These are phyloP conservation scores for Corynascus novoguineensis DNA, from an alignment of 495 filamentous ascomycete genomes.

Conservation along the genomic window DNA sequence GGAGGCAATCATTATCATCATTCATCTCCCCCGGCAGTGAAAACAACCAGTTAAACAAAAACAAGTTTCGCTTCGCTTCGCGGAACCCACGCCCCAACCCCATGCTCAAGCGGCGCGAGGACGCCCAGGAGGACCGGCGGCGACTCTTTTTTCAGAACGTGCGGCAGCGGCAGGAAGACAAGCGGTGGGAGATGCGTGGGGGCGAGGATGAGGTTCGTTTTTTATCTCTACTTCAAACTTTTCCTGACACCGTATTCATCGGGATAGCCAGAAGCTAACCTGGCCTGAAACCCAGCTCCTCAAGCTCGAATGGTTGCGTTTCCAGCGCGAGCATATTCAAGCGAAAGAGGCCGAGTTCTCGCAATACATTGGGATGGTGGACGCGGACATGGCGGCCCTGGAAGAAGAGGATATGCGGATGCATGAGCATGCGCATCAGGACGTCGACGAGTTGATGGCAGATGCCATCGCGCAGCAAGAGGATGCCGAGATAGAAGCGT, in stretches of 20 bases:
- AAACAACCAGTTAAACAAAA: slow-evolving; percentile 1
- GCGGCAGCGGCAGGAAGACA: slow-evolving; percentile 62
- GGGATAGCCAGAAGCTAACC: too few species aligned
- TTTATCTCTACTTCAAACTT: neutral
- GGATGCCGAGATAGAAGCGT: slow-evolving; percentile 53
- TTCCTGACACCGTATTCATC: neutral
- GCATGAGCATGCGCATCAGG: slow-evolving; percentile 26
- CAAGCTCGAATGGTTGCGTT: slow-evolving; percentile 42
- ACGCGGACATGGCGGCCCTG: slow-evolving; percentile 21
- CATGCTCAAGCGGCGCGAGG: slow-evolving; percentile 21
- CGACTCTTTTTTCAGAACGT: slow-evolving; percentile 72
- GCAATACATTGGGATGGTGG: slow-evolving; percentile 27
- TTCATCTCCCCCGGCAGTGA: neutral
- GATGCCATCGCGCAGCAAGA: slow-evolving; percentile 50
- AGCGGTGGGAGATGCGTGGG: slow-evolving; percentile 57
- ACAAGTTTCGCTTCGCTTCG: slow-evolving; percentile 21
- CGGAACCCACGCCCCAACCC: slow-evolving; percentile 22
- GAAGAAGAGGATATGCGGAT: slow-evolving; percentile 42
- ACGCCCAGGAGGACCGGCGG: slow-evolving; percentile 46
- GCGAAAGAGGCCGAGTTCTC: slow-evolving; percentile 40
- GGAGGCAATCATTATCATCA: too few species aligned
- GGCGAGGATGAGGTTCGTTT: slow-evolving; percentile 69
- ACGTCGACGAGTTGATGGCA: slow-evolving; percentile 40
- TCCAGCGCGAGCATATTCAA: slow-evolving; percentile 35
- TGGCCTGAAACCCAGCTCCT: slow-evolving; percentile 43